These are phyloP conservation scores for Agaricus subrufescens DNA, from an alignment of 768 basidiomycete species.

Conservation along the genomic window DNA sequence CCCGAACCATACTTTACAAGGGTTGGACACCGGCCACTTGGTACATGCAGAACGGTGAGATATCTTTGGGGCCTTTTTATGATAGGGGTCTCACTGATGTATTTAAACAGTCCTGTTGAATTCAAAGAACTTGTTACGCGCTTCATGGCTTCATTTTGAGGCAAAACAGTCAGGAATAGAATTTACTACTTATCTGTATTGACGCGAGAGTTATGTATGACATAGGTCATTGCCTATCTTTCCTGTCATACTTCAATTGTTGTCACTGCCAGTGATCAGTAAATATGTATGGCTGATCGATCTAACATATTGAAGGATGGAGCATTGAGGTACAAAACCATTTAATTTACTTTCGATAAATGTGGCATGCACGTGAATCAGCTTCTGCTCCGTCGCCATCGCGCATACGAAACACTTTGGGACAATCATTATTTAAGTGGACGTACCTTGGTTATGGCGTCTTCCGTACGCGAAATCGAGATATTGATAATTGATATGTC, in stretches of 20 bases:
- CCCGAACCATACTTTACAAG: slow-evolving; percentile 60
- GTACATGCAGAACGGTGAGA: slow-evolving; percentile 38
- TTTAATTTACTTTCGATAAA: background rate
- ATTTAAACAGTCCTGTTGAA: slow-evolving; percentile 55
- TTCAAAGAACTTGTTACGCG: slow-evolving; percentile 37
- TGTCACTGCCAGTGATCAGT: no score
- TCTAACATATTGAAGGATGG: no score
- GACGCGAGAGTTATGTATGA: no score
- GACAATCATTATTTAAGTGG: background rate
- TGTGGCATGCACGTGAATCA: background rate
- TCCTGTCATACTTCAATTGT: no score
- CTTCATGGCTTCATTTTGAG: slow-evolving; percentile 12
- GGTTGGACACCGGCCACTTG: slow-evolving; percentile 83
- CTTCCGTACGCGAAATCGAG: background rate
- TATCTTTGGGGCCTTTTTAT: background rate
- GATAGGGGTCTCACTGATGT: background rate
- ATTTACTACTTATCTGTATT: no score
- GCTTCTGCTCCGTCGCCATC: slow-evolving; percentile 19
- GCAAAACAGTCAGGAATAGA: no score
- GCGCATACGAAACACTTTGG: slow-evolving; percentile 7
- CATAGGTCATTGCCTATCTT: no score
- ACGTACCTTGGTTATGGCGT: background rate
- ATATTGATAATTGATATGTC: background rate
- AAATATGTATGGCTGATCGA: no score
- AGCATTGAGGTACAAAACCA: no score